Conservation (phyloP, 495 filamentous ascomycete species). For the Saxophila tyrrhenica region DNA sequence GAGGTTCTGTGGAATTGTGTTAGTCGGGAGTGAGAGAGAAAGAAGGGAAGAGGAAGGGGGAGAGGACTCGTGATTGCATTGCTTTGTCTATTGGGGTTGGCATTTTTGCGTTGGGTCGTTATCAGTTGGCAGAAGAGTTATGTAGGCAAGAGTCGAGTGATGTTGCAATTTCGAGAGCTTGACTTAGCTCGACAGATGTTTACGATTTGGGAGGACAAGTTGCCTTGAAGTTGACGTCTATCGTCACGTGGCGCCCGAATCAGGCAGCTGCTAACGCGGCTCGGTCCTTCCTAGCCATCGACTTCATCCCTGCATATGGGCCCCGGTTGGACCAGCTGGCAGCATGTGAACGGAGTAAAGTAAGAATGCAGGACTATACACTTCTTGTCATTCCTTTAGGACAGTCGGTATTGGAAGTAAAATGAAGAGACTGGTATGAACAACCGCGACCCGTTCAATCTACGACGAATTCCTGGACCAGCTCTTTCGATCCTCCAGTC, state of each 20-base stretch:
- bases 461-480: slow-evolving; percentile 18
- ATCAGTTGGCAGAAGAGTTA: neutral
- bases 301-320: neutral
- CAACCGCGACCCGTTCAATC: slow-evolving; percentile 28
- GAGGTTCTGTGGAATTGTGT: slow-evolving; percentile 10
- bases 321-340: neutral
- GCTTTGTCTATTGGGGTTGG: slow-evolving; percentile 22
- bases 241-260: neutral
- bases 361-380: neutral
- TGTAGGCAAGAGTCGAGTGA: too few relatives aligned
- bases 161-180: too few relatives aligned
- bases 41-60: neutral
- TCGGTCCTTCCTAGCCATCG: neutral
- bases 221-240: neutral
- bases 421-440: slow-evolving; percentile 20
- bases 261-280: neutral
- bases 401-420: neutral
- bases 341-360: neutral
- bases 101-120: slow-evolving; percentile 8
- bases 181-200: neutral
- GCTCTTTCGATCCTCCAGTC: slow-evolving; percentile 13
- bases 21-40: neutral
- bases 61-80: slow-evolving; percentile 13
- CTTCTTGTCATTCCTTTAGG: neutral
- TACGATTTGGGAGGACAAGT: neutral